Percentiles rank a stretch among this genome's conserved stretches.
phyloP scores from a whole-genome alignment of 805 yeast genomes.

The Maudiozyma barnettii region DNA sequence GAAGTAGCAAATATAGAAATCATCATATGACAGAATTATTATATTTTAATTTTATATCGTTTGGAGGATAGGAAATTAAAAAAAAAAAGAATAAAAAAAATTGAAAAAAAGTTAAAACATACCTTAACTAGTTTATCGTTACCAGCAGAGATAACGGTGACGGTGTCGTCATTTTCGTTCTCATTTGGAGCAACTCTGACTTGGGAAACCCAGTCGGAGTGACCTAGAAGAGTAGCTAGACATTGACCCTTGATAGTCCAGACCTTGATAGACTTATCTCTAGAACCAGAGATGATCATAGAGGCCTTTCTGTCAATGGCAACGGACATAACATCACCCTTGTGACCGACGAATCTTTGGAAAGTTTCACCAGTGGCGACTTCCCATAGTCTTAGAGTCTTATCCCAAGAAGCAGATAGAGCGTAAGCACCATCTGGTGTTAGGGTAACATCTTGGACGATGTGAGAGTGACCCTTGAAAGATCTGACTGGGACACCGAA shows the following conservation, averaged over 20 bases:
- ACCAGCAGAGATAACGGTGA: slow-evolving; percentile 90
- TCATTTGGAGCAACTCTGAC: slow-evolving; percentile 87
- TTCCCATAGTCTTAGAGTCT: slow-evolving; percentile 98
- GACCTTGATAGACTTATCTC: slow-evolving; percentile 97
- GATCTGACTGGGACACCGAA: slow-evolving; percentile 98
- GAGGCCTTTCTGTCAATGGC: slow-evolving; percentile 93
- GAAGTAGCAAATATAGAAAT: slow-evolving; percentile 97
- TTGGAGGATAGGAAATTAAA: slow-evolving; percentile 5
- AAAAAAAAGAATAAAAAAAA: slow-evolving; percentile 1
- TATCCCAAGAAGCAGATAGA: slow-evolving; percentile 98
- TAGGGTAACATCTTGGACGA: slow-evolving; percentile 94
- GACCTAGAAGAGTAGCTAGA: slow-evolving; percentile 88
- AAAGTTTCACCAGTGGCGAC: slow-evolving; percentile 87
- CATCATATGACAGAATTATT: slow-evolving; percentile 51
- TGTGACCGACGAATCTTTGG: slow-evolving; percentile 96
- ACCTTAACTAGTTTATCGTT: slow-evolving; percentile 99
- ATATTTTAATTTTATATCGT: not conserved
- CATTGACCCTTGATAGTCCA: slow-evolving; percentile 99
- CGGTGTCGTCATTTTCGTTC: slow-evolving; percentile 39
- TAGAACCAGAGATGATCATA: slow-evolving; percentile 96
- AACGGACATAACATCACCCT: slow-evolving; percentile 93
- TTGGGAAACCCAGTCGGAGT: slow-evolving; percentile 98
- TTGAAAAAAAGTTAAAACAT: slow-evolving; percentile 39
- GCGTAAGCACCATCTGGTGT: slow-evolving; percentile 97
- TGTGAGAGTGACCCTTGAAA: slow-evolving; percentile 97